Percentiles rank a stretch among this genome's conserved stretches.
phyloP scores from a whole-genome alignment of 140 eudicot species.

The Erigeron philadelphicus region DNA sequence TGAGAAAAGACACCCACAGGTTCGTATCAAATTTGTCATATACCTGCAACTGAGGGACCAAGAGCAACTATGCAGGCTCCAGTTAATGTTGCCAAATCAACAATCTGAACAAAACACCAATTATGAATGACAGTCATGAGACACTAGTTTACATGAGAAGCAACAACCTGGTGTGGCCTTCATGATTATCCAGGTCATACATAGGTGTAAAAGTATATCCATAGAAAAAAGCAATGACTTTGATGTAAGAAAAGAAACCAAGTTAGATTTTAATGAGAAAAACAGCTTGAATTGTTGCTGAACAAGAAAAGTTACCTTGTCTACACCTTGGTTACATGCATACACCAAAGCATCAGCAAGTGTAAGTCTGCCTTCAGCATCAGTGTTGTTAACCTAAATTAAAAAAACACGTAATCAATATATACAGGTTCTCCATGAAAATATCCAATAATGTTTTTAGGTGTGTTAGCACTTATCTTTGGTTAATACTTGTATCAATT shows the following conservation, averaged over 20 bases:
- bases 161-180: not conserved
- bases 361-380: constrained; percentile 98
- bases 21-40: not conserved
- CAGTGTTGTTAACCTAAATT: constrained; percentile 77
- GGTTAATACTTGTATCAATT: no score
- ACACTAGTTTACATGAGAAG: not conserved
- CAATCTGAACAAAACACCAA: constrained; percentile 45
- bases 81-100: constrained; percentile 89
- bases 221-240: not conserved
- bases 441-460: not conserved
- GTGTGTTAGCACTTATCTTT: not conserved
- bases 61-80: constrained; percentile 60
- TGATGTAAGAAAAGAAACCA: not conserved
- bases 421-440: not conserved
- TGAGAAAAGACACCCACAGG: not conserved
- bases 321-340: constrained; percentile 98
- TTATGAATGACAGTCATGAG: not conserved
- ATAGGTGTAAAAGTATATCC: not conserved
- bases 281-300: constrained; percentile 5
- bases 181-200: not conserved
- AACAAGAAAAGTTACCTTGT: constrained; percentile 53
- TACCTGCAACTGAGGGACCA: constrained; percentile 45
- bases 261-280: not conserved
- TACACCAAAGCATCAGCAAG: constrained; percentile 98
- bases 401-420: not conserved